Conservation (phyloP, 331 rosid genomes). For the Stylosanthes scabra region DNA sequence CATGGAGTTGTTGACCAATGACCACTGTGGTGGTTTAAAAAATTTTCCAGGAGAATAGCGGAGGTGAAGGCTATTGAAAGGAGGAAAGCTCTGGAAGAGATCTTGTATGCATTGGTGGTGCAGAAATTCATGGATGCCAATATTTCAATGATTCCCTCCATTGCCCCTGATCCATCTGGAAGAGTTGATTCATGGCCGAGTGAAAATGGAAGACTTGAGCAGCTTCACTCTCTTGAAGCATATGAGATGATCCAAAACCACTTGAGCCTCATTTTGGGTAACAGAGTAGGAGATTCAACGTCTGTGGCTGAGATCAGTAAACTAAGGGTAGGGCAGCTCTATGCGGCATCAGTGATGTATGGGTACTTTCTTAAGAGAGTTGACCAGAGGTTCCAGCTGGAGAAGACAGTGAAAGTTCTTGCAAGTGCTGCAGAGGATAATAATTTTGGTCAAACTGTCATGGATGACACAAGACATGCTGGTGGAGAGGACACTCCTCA, state of each 20-base stretch:
- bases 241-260: conserved; percentile 95
- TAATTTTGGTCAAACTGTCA: conserved; percentile 40
- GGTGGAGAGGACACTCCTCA: conserved; percentile 44
- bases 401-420: conserved; percentile 84
- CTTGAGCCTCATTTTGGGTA: conserved; percentile 82
- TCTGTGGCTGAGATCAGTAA: conserved; percentile 83
- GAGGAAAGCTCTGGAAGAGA: conserved; percentile 82
- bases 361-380: conserved; percentile 89
- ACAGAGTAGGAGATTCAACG: conserved; percentile 58
- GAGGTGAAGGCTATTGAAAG: conserved; percentile 90
- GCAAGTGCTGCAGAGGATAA: conserved; percentile 43
- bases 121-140: conserved; percentile 95
- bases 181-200: conserved; percentile 73
- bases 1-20: neutral
- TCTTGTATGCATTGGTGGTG: conserved; percentile 82
- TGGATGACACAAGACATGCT: conserved; percentile 44
- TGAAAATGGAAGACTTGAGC: conserved; percentile 68
- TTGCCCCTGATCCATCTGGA: conserved; percentile 60
- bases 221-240: conserved; percentile 83
- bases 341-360: conserved; percentile 96
- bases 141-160: conserved; percentile 72
- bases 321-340: conserved; percentile 90
- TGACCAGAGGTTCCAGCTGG: conserved; percentile 92
- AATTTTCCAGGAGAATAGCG: conserved; percentile 77
- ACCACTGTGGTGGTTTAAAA: conserved; percentile 23